Evolutionary conservation across 2,329 filamentous ascomycete genomes (phyloP).

Genomic region (Zymoseptoria passerinii): DNA sequence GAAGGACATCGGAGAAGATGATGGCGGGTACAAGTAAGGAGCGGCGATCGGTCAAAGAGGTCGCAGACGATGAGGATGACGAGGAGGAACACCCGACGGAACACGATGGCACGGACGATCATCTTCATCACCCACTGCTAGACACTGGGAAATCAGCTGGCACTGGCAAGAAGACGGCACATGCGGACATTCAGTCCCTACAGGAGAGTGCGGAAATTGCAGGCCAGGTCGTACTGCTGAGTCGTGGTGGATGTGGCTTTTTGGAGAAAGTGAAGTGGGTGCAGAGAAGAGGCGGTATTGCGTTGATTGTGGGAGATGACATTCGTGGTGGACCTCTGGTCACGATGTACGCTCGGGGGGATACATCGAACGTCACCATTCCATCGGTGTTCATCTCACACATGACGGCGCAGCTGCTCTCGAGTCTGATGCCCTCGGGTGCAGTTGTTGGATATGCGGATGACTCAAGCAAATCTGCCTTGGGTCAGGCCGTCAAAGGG

Average conservation of each 20-base stretch:
- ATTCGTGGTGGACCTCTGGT: constrained; percentile 80
- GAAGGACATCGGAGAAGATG: constrained; percentile 7
- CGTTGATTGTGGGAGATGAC: constrained; percentile 89
- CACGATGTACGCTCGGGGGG: constrained; percentile 96
- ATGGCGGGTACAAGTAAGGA: constrained; percentile 4
- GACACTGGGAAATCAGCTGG: constrained; percentile 35
- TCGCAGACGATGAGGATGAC: constrained; percentile 44
- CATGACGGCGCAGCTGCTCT: constrained; percentile 87
- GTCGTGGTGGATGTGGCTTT: constrained; percentile 90
- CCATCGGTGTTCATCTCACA: constrained; percentile 91
- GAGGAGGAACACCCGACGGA: constrained; percentile 23
- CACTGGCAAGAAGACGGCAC: constrained; percentile 36
- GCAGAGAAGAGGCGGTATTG: constrained; percentile 78
- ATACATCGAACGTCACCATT: constrained; percentile 90
- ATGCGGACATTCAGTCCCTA: constrained; percentile 84
- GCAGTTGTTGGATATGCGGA: constrained; percentile 36
- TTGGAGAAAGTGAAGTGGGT: constrained; percentile 97
- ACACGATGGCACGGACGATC: constrained; percentile 77
- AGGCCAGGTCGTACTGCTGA: constrained; percentile 85
- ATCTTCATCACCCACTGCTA: constrained; percentile 57
- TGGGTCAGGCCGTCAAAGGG: constrained; percentile 16
- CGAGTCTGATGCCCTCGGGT: constrained; percentile 70
- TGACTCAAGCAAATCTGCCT: constrained; percentile 41
- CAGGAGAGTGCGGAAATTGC: constrained; percentile 88
- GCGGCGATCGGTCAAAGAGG: background rate